phyloP scores from a whole-genome alignment of 169 alveolate species.

The Babesia gibsoni region DNA sequence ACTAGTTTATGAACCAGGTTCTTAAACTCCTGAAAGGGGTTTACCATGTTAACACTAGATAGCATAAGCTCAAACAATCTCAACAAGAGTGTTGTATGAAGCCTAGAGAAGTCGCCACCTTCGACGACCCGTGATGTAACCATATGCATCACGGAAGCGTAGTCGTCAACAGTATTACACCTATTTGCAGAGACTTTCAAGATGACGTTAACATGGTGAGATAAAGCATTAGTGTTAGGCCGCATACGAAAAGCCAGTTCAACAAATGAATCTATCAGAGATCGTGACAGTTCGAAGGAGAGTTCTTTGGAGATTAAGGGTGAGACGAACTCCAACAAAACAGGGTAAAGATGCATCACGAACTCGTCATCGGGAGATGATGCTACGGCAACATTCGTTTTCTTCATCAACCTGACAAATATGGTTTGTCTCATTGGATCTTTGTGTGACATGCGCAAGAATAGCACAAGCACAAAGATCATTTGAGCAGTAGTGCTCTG shows the following conservation, averaged over 20 bases:
- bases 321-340: neutral
- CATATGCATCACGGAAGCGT: slow-evolving; percentile 1
- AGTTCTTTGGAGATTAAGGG: slow-evolving; percentile 8
- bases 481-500: neutral
- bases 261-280: slow-evolving; percentile 5
- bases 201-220: neutral
- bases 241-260: neutral
- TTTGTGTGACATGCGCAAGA: neutral
- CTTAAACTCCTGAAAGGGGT: slow-evolving; percentile 1
- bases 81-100: neutral
- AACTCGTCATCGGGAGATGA: neutral
- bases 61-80: slow-evolving; percentile 23
- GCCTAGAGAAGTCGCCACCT: neutral
- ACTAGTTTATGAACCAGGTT: neutral
- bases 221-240: neutral
- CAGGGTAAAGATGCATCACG: neutral
- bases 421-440: neutral
- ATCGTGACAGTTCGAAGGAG: slow-evolving; percentile 8
- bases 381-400: neutral
- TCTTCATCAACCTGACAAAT: neutral
- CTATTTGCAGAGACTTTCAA: neutral
- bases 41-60: neutral
- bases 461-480: slow-evolving; percentile 2
- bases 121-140: neutral
- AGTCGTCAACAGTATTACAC: slow-evolving; percentile 9